Percentiles rank a stretch among this genome's conserved stretches.
Evolutionary conservation across 2,329 filamentous ascomycete genomes (phyloP).

Genomic region (Taxawa tesnikishii): DNA sequence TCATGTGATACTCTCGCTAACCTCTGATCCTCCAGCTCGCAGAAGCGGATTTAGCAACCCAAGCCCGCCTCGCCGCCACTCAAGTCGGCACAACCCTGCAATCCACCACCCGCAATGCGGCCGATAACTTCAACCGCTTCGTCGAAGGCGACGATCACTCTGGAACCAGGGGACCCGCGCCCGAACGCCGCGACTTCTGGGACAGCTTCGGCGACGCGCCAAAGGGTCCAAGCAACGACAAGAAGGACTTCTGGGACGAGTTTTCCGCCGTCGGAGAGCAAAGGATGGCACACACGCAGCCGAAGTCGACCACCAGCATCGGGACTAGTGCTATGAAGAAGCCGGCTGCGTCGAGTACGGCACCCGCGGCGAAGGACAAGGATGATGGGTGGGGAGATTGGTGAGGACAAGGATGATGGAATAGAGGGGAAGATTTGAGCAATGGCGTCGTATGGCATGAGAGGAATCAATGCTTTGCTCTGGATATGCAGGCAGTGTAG

Average conservation of each 20-base stretch:
- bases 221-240: slow-evolving; percentile 30
- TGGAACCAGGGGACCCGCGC: slow-evolving; percentile 36
- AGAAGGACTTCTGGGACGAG: slow-evolving; percentile 43
- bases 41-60: slow-evolving; percentile 44
- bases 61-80: slow-evolving; percentile 48
- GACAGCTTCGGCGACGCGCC: slow-evolving; percentile 71
- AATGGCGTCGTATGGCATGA: too few species aligned
- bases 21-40: too few species aligned
- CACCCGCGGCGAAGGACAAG: slow-evolving; percentile 29
- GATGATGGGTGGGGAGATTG: slow-evolving; percentile 48
- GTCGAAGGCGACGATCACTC: slow-evolving; percentile 57
- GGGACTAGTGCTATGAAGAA: slow-evolving; percentile 55
- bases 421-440: too few species aligned
- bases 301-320: slow-evolving; percentile 36
- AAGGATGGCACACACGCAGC: slow-evolving; percentile 19
- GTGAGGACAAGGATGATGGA: too few species aligned
- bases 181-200: slow-evolving; percentile 75
- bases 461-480: too few species aligned
- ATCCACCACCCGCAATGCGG: slow-evolving; percentile 57
- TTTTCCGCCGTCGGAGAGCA: slow-evolving; percentile 25
- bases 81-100: slow-evolving; percentile 49
- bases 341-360: slow-evolving; percentile 12
- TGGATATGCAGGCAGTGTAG: too few species aligned
- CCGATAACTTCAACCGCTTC: slow-evolving; percentile 72
- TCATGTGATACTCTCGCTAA: too few species aligned